These are phyloP conservation scores for Globisporangium spinosum DNA, from an alignment of 352 stramenopile species.

Conservation along the genomic window DNA sequence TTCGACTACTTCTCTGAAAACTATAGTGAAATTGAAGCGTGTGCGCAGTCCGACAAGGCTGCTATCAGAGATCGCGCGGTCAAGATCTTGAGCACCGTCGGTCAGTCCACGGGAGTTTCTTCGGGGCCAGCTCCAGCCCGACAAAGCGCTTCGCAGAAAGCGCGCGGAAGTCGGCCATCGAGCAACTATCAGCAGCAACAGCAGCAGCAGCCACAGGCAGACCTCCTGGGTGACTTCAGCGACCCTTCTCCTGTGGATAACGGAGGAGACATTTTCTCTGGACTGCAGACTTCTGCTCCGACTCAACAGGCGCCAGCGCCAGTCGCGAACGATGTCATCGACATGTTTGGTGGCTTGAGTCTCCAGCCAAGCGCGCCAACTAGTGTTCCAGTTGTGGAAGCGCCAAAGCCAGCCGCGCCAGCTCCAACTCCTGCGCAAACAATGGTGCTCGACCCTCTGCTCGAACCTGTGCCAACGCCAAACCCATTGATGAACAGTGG, in stretches of 20 bases:
- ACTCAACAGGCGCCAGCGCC: constrained; percentile 30
- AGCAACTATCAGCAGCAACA: constrained; percentile 29
- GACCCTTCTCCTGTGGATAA: constrained; percentile 31
- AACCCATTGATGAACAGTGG: constrained; percentile 39
- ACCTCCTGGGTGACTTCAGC: constrained; percentile 73
- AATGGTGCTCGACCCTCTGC: constrained; percentile 65
- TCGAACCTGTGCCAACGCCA: constrained; percentile 48
- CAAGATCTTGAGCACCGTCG: constrained; percentile 66
- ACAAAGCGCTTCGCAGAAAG: constrained; percentile 14
- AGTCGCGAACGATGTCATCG: constrained; percentile 33
- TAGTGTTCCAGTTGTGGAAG: constrained; percentile 8
- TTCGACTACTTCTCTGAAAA: constrained; percentile 85
- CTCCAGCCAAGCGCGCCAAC: constrained; percentile 46
- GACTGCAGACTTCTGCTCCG: constrained; percentile 40
- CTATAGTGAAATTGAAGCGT: constrained; percentile 68
- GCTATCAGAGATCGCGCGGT: constrained; percentile 72
- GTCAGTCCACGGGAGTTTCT: constrained; percentile 34
- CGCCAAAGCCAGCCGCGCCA: constrained; percentile 14
- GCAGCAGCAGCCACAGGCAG: constrained; percentile 39
- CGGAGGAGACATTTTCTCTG: constrained; percentile 53
- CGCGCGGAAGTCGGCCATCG: constrained; percentile 6
- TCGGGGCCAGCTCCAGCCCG: constrained; percentile 18
- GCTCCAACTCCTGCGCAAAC: constrained; percentile 29
- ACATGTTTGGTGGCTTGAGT: constrained; percentile 80
- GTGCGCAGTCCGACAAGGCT: constrained; percentile 69